Evolutionary conservation across 768 basidiomycete genomes (phyloP), one percentile per base, ranked within the genome.

Genomic region (Scleroderma bovista): DNA sequence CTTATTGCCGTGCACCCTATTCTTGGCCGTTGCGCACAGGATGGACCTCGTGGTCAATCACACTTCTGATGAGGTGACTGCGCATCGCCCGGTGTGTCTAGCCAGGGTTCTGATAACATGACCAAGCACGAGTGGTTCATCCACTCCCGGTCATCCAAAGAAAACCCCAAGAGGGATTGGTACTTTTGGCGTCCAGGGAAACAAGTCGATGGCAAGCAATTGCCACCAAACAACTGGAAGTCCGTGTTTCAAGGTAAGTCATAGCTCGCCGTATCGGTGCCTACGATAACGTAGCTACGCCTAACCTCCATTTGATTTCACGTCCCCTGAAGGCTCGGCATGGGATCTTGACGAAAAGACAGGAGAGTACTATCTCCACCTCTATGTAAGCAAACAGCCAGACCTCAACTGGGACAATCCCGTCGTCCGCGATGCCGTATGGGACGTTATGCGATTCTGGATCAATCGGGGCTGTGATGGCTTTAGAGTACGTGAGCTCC

Each of bases 21-120:
- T 40, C 13, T 31, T 41, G 19, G 48, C 46, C 33, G 43, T 34
- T 48, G 44, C 54, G 9, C 26, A 42, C 61, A 84, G 83, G 67
- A 85, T 86, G 81, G 86, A 89, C 59, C 75, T 89, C 2, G 87
- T 88, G 23, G 81, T 83, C 9, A 88, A 88, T 62, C 86, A 87
- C 60, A 78, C 79, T 3, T 86, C 85, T 0, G 75, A 81, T 64
- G 76, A 83, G 74, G 83, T 79, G 34, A 31, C 33, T 24, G 41
- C 34, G 34, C 40, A 13, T 32, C 8, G 36, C 47, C 29, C 20
- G 44, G 61, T 44, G 58, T 17, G 44, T 19, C 4, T 32, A 8
- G 26, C 8, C n/a, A 8, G 29, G 37, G 36, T 44, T 38, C 47
- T 56, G 46, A 53, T 50, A 36, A 44, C 44, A 23, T 44, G 16